Evolutionary conservation across 768 basidiomycete species (phyloP).

Genomic region (Suillus subalutaceus): DNA sequence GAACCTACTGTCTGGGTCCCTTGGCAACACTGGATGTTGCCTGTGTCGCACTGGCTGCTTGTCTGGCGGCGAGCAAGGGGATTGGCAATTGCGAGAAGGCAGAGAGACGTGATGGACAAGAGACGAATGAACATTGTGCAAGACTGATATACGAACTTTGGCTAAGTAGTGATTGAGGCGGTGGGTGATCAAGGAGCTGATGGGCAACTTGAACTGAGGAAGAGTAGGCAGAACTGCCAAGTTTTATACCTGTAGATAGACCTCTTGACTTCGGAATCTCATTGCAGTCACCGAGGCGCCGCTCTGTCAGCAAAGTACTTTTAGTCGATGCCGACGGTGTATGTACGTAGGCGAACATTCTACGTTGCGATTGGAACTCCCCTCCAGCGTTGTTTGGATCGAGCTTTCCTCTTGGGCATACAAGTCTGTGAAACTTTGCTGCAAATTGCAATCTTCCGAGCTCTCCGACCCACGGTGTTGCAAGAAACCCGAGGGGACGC

Average conservation of each 20-base stretch:
- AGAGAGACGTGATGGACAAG: slow-evolving; percentile 23
- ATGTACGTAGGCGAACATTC: neutral
- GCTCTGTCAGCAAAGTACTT: neutral
- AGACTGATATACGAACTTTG: neutral
- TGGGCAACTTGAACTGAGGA: slow-evolving; percentile 1
- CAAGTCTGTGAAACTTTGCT: neutral
- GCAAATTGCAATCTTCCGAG: neutral
- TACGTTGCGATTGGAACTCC: neutral
- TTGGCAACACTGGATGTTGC: slow-evolving; percentile 24
- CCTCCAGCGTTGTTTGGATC: neutral
- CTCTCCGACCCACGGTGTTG: neutral
- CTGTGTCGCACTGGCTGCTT: slow-evolving; percentile 21
- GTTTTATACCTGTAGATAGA: slow-evolving; percentile 3
- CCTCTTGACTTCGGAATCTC: neutral
- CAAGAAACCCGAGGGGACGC: neutral
- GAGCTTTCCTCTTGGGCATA: neutral
- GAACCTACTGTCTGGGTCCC: slow-evolving; percentile 22
- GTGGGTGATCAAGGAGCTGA: neutral
- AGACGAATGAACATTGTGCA: slow-evolving; percentile 24
- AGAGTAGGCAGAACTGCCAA: neutral
- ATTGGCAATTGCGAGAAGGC: slow-evolving; percentile 22
- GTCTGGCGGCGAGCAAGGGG: slow-evolving; percentile 16
- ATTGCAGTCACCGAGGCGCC: neutral
- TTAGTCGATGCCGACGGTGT: neutral
- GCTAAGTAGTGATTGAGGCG: neutral